These are phyloP conservation scores for Russula compacta DNA, from an alignment of 768 basidiomycete genomes.

Conservation along the genomic window DNA sequence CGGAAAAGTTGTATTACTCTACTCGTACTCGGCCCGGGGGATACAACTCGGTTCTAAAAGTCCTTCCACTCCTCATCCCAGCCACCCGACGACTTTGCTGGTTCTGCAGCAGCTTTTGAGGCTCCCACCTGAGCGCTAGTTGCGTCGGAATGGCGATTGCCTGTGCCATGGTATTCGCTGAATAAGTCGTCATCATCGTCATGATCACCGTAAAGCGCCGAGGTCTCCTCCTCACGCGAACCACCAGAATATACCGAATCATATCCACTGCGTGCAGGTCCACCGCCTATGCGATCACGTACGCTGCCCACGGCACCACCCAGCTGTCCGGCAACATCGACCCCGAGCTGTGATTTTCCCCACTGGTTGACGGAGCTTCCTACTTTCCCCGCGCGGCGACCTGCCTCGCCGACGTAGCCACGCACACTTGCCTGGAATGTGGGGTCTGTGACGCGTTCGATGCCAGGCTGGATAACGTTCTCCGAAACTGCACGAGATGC, in stretches of 20 bases:
- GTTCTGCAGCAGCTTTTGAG: conserved; percentile 1
- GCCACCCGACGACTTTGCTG: conserved; percentile 31
- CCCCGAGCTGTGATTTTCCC: conserved; percentile 68
- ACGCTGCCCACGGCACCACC: conserved; percentile 60
- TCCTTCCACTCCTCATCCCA: conserved; percentile 44
- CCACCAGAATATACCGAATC: conserved; percentile 34
- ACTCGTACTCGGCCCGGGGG: not conserved
- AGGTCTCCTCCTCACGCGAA: conserved; percentile 45
- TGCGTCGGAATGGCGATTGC: not conserved
- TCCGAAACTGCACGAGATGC: conserved; percentile 75
- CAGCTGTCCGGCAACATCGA: conserved; percentile 76
- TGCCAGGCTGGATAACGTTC: conserved; percentile 83
- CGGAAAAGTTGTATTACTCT: not conserved
- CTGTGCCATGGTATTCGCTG: conserved; percentile 11
- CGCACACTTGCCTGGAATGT: conserved; percentile 63
- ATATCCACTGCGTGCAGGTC: conserved; percentile 40
- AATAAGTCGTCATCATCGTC: conserved; percentile 51
- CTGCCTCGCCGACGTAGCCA: conserved; percentile 63
- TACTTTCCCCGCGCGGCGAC: conserved; percentile 50
- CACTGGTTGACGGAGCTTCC: conserved; percentile 66
- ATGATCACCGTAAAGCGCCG: conserved; percentile 52
- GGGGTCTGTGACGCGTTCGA: conserved; percentile 77
- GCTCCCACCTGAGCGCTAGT: not conserved
- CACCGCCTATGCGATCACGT: conserved; percentile 45
- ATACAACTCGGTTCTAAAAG: conserved; percentile 25